Evolutionary conservation across 2,329 filamentous ascomycete species (phyloP), one percentile per base, ranked within the genome.

Genomic region (Mycosphaerelloides madeirae): DNA sequence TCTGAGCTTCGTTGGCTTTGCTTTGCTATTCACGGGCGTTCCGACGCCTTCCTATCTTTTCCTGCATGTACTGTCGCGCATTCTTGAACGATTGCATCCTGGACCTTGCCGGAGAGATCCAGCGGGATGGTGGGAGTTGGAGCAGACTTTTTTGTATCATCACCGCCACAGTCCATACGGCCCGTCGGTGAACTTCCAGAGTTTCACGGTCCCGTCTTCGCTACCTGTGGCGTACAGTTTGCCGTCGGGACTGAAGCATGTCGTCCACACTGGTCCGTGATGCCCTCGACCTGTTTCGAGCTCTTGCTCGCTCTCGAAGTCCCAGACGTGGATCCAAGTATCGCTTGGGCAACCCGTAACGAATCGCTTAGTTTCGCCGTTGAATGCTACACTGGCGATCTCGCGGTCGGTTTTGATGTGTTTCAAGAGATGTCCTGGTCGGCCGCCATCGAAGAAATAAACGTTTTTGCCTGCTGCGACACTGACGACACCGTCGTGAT

Each of bases 171-270:
- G 65, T 13, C 81, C 81, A 61, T 84, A 84, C 2, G 78, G 73
- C 34, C 80, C 79, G 35, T 72, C 72, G 39, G 79, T 81, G 48
- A 80, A 80, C 64, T 85, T 85, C 81, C 81, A 85, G 55, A 98
- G 75, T 71, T 98, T 98, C 66, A 98, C 94, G 0, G 93, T 98
- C 31, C 93, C 93, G 60, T 98, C 93, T 65, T 98, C 93, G 38
- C 90, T 96, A 22, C 87, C 93, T 1, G 93, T 98, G 1, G 90
- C 93, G 63, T 97, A 98, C 6, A 98, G 73, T 64, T 95, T 96
- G 36, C 90, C 90, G 61, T 98, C 93, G 0, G 93, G 93, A 0
- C 90, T 93, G 68, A 95, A 98, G 44, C 85, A 84, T 48, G 94
- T 83, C 5, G 89, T 95, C 93, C 93, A 98, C 50, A 98, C 93